Conservation (phyloP, 2,329 filamentous ascomycete genomes). For the Fusarium pseudocircinatum region DNA sequence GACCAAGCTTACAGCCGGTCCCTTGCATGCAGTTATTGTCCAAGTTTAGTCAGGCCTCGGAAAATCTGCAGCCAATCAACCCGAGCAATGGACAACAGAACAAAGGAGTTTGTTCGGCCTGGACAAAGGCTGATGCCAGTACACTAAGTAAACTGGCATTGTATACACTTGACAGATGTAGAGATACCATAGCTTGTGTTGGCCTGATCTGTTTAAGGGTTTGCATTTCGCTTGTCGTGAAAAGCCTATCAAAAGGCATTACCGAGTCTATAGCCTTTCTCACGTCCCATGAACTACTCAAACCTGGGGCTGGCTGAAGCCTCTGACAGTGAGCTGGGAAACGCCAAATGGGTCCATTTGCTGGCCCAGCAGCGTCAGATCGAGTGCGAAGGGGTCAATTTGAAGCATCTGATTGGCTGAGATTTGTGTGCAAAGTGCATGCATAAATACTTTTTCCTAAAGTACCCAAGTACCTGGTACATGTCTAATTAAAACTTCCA, state of each 20-base stretch:
- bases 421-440: conserved; percentile 39
- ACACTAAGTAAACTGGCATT: background rate
- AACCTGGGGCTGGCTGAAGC: conserved; percentile 4
- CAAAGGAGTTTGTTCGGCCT: conserved; percentile 6
- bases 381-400: conserved; percentile 7
- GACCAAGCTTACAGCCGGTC: background rate
- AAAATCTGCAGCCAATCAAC: conserved; percentile 17
- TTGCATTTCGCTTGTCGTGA: conserved; percentile 6
- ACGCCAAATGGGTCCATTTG: conserved; percentile 11
- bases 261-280: background rate
- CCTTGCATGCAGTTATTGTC: conserved; percentile 17
- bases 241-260: background rate
- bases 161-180: background rate
- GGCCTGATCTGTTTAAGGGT: background rate
- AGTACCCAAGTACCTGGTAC: conserved; percentile 18
- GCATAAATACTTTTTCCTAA: conserved; percentile 37
- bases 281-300: background rate
- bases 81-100: conserved; percentile 3
- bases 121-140: conserved; percentile 4
- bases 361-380: conserved; percentile 31
- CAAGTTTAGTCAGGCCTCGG: conserved; percentile 2
- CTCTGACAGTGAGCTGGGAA: conserved; percentile 11
- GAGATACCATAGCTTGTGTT: background rate
- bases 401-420: conserved; percentile 7
- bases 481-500: conserved; percentile 31